Percentiles rank a stretch among this genome's conserved stretches.
phyloP scores from a whole-genome alignment of 805 yeast genomes.

The Starmerella cellae region DNA sequence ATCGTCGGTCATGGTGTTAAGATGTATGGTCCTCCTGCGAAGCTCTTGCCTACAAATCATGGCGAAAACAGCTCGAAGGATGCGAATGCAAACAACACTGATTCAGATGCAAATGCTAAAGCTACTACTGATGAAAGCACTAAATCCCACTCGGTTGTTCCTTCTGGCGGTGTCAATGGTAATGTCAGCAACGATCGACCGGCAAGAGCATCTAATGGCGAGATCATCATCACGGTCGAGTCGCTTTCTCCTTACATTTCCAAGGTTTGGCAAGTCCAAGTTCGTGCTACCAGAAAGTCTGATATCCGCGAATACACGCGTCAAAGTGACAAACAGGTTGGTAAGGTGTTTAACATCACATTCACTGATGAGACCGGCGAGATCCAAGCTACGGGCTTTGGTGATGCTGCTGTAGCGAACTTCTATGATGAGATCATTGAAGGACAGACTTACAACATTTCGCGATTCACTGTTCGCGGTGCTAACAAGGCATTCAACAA shows the following conservation, averaged over 20 bases:
- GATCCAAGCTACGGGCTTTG: slow-evolving; percentile 85
- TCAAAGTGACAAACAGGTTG: slow-evolving; percentile 52
- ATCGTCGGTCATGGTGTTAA: not conserved
- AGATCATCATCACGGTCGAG: slow-evolving; percentile 13
- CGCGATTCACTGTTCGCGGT: slow-evolving; percentile 68
- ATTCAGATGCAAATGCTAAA: not conserved
- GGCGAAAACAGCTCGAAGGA: not conserved
- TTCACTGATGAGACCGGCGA: slow-evolving; percentile 91
- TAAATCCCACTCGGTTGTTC: not conserved
- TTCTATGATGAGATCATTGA: slow-evolving; percentile 67
- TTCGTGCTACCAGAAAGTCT: slow-evolving; percentile 76
- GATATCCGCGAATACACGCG: slow-evolving; percentile 73
- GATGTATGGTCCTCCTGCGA: not conserved
- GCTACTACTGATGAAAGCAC: not conserved
- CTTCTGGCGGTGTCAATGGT: no score
- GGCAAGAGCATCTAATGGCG: not conserved
- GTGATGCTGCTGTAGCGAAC: slow-evolving; percentile 65
- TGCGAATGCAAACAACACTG: not conserved
- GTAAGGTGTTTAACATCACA: slow-evolving; percentile 77
- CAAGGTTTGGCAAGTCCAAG: slow-evolving; percentile 82
- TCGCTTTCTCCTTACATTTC: slow-evolving; percentile 66
- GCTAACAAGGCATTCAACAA: slow-evolving; percentile 79
- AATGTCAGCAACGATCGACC: not conserved
- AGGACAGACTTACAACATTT: slow-evolving; percentile 75
- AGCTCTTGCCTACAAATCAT: not conserved